Evolutionary conservation across 164 flowering plant genomes (phyloP).

Genomic region (Dillenia suffruticosa): DNA sequence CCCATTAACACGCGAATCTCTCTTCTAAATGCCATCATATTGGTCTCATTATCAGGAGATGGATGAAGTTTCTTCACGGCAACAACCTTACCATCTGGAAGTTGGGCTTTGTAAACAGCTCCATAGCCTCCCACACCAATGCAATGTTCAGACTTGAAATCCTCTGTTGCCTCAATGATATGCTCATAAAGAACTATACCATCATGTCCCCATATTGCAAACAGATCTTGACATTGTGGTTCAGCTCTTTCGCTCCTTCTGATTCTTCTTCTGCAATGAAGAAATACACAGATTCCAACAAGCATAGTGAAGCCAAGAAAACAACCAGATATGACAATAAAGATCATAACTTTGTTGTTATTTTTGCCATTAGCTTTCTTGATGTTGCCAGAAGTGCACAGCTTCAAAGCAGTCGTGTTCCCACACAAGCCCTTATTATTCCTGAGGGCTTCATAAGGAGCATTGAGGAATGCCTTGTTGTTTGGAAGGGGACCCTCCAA

Average conservation of each 20-base stretch:
- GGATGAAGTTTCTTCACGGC: too few relatives aligned
- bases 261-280: background rate
- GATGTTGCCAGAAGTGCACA: background rate
- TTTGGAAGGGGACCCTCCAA: conserved; percentile 1
- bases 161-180: too few relatives aligned
- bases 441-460: background rate
- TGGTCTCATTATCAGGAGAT: too few relatives aligned
- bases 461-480: background rate
- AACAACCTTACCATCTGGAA: too few relatives aligned
- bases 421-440: conserved; percentile 3
- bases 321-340: background rate
- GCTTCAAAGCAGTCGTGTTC: background rate
- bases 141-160: too few relatives aligned
- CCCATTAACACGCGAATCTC: too few relatives aligned
- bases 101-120: too few relatives aligned
- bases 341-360: background rate
- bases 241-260: background rate
- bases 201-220: background rate
- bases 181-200: background rate
- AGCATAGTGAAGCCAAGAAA: background rate
- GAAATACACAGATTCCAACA: background rate
- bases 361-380: background rate
- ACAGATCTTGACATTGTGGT: background rate
- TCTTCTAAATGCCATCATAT: too few relatives aligned
- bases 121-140: too few relatives aligned